Evolutionary conservation across 2,329 filamentous ascomycete species (phyloP), one percentile per base, ranked within the genome.

Genomic region (Tolypocladium capitatum): DNA sequence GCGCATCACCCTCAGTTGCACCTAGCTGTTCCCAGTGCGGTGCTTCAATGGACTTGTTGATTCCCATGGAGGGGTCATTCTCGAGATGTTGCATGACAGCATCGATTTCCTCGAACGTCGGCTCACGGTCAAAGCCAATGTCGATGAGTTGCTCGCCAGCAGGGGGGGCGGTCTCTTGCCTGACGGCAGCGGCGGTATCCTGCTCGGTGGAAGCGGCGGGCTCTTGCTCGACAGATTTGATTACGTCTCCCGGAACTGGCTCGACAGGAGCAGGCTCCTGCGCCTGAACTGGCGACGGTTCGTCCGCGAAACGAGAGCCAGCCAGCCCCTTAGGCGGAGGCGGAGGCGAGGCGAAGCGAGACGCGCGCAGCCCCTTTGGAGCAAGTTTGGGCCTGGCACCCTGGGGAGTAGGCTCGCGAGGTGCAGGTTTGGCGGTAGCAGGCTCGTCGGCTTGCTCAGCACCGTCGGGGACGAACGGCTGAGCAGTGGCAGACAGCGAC

Each of bases 61-160:
- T 78, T 13, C 86, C 86, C 62, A 84, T 78, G 46, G 83, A 81
- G 2, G 84, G 84, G 54, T 88, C 80, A 43, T 74, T 78, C 49
- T 82, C 76, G 56, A 96, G 76, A 51, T 92, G 84, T 53, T 83
- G 80, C 88, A 97, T 95, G 46, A 96, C 81, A 41, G 84, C 87
- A 68, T 96, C 90, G 58, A 96, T 90, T 60, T 96, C 89, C 55
- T 91, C 83, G 56, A 86, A 86, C 0, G 82, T 78, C 7, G 69
- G 72, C 52, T 72, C 70, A 20, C 58, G 57, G 7, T 60, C 58
- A 4, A 56, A 45, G 16, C 49, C 33, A 20, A 46, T 24, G 18
- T 49, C 46, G 21, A 45, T 38, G 10, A 30, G 36, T 18, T 40
- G 42, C 20, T 35, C 42, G 14, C 20, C 46, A n/a, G n/a, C n/a